Conservation (phyloP, 768 basidiomycete species). For the Asterophora lycoperdoides region DNA sequence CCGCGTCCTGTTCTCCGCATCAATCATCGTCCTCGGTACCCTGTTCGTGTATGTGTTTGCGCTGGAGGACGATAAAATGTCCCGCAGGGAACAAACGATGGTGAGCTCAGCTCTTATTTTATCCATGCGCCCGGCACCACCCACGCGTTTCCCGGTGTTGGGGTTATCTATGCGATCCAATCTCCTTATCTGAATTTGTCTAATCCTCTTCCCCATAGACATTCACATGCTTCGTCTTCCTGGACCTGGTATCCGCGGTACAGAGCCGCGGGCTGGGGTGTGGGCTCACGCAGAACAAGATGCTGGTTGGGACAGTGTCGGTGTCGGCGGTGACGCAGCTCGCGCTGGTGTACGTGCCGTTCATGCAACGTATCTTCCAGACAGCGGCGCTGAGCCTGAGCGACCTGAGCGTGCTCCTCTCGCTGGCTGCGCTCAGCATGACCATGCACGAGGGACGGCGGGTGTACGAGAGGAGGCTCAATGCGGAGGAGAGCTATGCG, state of each 20-base stretch:
- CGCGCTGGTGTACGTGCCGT: slow-evolving; percentile 81
- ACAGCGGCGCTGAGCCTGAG: slow-evolving; percentile 69
- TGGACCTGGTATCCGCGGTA: slow-evolving; percentile 91
- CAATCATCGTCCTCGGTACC: slow-evolving; percentile 86
- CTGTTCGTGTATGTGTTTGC: slow-evolving; percentile 84
- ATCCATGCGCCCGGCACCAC: not conserved
- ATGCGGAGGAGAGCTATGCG: slow-evolving; percentile 49
- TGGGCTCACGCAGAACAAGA: slow-evolving; percentile 77
- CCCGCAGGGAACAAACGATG: slow-evolving; percentile 93
- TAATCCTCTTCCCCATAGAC: slow-evolving; percentile 50
- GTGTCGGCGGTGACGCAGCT: slow-evolving; percentile 84
- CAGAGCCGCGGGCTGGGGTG: slow-evolving; percentile 93
- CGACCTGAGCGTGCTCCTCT: slow-evolving; percentile 70
- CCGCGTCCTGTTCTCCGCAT: slow-evolving; percentile 89
- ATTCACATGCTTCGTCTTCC: slow-evolving; percentile 94
- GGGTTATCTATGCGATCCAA: no score
- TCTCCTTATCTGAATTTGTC: not conserved
- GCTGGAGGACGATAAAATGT: slow-evolving; percentile 77
- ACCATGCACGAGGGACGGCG: slow-evolving; percentile 74
- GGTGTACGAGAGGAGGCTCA: slow-evolving; percentile 65
- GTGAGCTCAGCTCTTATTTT: slow-evolving; percentile 38
- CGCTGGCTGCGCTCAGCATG: slow-evolving; percentile 62
- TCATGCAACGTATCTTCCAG: slow-evolving; percentile 92
- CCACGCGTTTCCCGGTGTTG: no score
- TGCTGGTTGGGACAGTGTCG: slow-evolving; percentile 86